Percentiles rank a stretch among this genome's conserved stretches.
phyloP scores from a whole-genome alignment of 495 filamentous ascomycete species.

The Cercophora scortea region DNA sequence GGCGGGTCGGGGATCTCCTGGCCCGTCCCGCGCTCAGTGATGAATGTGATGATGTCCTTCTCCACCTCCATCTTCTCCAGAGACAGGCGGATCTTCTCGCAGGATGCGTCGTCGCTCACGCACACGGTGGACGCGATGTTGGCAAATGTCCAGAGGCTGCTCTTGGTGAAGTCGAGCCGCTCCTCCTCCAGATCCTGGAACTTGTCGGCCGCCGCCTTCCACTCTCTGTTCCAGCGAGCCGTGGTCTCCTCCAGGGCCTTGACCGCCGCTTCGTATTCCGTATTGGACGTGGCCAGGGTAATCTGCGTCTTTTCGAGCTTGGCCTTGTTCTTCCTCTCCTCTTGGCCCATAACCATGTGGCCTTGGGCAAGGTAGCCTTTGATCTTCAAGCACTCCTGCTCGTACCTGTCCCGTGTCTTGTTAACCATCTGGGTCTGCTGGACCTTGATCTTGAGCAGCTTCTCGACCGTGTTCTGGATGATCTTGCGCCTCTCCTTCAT shows the following conservation, averaged over 20 bases:
- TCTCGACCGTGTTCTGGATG: slow-evolving; percentile 86
- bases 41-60: slow-evolving; percentile 87
- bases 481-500: slow-evolving; percentile 96
- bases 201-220: slow-evolving; percentile 98
- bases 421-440: slow-evolving; percentile 87
- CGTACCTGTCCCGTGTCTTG: slow-evolving; percentile 91
- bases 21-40: slow-evolving; percentile 82
- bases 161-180: slow-evolving; percentile 91
- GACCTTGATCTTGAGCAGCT: slow-evolving; percentile 83
- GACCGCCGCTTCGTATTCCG: slow-evolving; percentile 87
- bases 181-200: slow-evolving; percentile 99
- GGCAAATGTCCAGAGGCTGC: slow-evolving; percentile 96
- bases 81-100: slow-evolving; percentile 92
- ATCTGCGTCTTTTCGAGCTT: slow-evolving; percentile 98
- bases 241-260: slow-evolving; percentile 96
- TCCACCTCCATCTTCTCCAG: slow-evolving; percentile 94
- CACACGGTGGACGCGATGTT: slow-evolving; percentile 98
- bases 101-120: slow-evolving; percentile 95
- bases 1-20: slow-evolving; percentile 95
- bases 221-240: slow-evolving; percentile 91
- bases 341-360: slow-evolving; percentile 99
- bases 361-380: slow-evolving; percentile 98
- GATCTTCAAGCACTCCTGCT: slow-evolving; percentile 95
- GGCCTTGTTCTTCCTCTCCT: slow-evolving; percentile 97
- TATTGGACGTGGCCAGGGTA: slow-evolving; percentile 79